Conservation (phyloP, 805 yeast genomes). For the Saccharomycopsis microspora region DNA sequence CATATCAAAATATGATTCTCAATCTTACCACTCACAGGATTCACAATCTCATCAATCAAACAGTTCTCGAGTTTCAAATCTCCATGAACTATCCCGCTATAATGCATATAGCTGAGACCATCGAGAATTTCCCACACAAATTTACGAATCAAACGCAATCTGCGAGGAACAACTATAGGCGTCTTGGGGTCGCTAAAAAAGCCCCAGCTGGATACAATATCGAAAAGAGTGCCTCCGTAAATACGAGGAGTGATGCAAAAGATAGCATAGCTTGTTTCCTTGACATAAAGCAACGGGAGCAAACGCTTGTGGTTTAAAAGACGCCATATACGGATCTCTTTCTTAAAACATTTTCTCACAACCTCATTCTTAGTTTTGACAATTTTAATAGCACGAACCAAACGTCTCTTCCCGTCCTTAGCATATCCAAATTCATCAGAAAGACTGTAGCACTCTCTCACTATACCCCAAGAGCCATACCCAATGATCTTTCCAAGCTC, state of each 20-base stretch:
- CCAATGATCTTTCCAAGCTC: constrained; percentile 69
- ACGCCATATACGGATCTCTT: constrained; percentile 72
- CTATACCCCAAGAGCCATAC: constrained; percentile 83
- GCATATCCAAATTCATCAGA: constrained; percentile 20
- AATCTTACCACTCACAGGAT: constrained; percentile 20
- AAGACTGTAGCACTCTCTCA: constrained; percentile 48
- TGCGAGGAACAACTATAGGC: constrained; percentile 21
- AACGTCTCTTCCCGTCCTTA: constrained; percentile 8
- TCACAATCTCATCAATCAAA: constrained; percentile 35
- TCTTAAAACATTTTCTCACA: constrained; percentile 47
- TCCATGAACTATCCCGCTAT: constrained; percentile 59
- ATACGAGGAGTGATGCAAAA: constrained; percentile 65
- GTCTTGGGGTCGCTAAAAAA: constrained; percentile 23
- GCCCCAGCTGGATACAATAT: constrained; percentile 63
- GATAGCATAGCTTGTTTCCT: constrained; percentile 47
- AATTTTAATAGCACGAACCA: constrained; percentile 49
- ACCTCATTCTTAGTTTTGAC: constrained; percentile 40
- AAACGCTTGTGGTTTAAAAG: constrained; percentile 52
- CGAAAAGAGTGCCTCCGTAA: constrained; percentile 73
- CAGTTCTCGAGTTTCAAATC: constrained; percentile 80
- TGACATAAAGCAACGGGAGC: constrained; percentile 48
- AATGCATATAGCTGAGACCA: constrained; percentile 56
- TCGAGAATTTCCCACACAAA: constrained; percentile 42
- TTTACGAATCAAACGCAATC: constrained; percentile 26
- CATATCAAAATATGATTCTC: constrained; percentile 46